phyloP scores from a whole-genome alignment of 139 green algal species.

The Chlamydomonas incerta region DNA sequence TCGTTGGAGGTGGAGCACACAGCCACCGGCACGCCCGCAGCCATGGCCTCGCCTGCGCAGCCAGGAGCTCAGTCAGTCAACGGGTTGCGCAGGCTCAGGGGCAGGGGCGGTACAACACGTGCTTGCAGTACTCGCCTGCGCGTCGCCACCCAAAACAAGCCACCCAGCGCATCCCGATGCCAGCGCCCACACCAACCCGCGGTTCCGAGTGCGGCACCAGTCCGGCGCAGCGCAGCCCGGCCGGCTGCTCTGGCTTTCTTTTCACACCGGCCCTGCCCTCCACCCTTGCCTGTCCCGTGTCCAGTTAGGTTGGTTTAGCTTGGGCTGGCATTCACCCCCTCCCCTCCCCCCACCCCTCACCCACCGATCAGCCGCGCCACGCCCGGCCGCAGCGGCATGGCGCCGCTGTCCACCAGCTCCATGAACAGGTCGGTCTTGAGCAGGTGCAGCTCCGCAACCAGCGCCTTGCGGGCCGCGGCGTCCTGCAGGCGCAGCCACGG shows the following conservation, averaged over 20 bases:
- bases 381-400: slow-evolving; percentile 93
- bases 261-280: no score
- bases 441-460: slow-evolving; percentile 89
- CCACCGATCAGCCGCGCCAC: slow-evolving; percentile 86
- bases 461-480: slow-evolving; percentile 65
- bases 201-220: no score
- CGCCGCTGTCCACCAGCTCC: slow-evolving; percentile 88
- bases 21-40: slow-evolving; percentile 87
- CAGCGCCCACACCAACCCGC: no score
- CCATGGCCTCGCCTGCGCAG: slow-evolving; percentile 81
- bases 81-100: neutral
- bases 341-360: neutral
- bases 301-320: no score
- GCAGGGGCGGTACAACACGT: no score
- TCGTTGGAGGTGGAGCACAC: slow-evolving; percentile 99
- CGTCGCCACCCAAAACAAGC: no score
- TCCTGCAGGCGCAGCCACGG: no score
- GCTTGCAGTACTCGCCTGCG: no score
- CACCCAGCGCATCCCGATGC: neutral
- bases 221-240: no score
- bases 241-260: no score
- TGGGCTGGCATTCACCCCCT: neutral
- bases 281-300: no score
- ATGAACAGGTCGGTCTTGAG: slow-evolving; percentile 98
- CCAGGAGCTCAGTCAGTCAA: no score